Conservation (phyloP, 495 filamentous ascomycete species). For the Penicillium flavigenum region DNA sequence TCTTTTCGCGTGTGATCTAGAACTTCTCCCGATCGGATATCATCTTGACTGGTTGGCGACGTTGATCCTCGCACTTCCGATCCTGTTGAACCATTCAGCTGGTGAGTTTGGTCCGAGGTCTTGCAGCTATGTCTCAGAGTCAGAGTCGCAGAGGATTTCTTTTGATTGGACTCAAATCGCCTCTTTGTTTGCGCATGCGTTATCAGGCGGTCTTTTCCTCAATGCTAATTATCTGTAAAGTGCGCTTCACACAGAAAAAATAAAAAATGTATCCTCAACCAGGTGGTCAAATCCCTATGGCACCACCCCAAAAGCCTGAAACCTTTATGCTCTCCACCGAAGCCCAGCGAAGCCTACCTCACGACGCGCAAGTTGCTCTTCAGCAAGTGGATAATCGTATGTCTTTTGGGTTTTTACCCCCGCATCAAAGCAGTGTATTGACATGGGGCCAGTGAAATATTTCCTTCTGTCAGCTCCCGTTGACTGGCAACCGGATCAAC, state of each 20-base stretch:
- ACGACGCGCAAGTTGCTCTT: slow-evolving; percentile 94
- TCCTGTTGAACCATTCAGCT: slow-evolving; percentile 5
- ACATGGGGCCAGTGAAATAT: slow-evolving; percentile 77
- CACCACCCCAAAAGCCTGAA: slow-evolving; percentile 85
- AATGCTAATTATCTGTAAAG: slow-evolving; percentile 21
- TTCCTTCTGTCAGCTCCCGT: slow-evolving; percentile 98
- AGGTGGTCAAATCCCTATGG: slow-evolving; percentile 58
- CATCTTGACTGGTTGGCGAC: slow-evolving; percentile 8
- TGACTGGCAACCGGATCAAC: slow-evolving; percentile 95
- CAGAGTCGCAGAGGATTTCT: slow-evolving; percentile 5
- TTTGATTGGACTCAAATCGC: slow-evolving; percentile 7
- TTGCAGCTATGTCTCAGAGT: slow-evolving; percentile 12
- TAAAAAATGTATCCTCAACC: slow-evolving; percentile 52
- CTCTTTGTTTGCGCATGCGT: slow-evolving; percentile 22
- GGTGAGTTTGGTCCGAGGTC: slow-evolving; percentile 15
- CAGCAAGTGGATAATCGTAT: slow-evolving; percentile 98
- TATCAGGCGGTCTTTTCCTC: slow-evolving; percentile 22
- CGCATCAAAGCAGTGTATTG: slow-evolving; percentile 15
- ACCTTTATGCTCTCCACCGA: slow-evolving; percentile 97
- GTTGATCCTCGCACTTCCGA: slow-evolving; percentile 12
- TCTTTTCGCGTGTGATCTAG: slow-evolving; percentile 18
- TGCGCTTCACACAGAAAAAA: slow-evolving; percentile 4
- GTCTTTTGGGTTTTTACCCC: slow-evolving; percentile 34
- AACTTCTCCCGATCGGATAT: background rate
- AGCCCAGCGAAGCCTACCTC: slow-evolving; percentile 91